Evolutionary conservation across 805 yeast species (phyloP), one percentile per base, ranked within the genome.

Genomic region (Torulaspora indica): DNA sequence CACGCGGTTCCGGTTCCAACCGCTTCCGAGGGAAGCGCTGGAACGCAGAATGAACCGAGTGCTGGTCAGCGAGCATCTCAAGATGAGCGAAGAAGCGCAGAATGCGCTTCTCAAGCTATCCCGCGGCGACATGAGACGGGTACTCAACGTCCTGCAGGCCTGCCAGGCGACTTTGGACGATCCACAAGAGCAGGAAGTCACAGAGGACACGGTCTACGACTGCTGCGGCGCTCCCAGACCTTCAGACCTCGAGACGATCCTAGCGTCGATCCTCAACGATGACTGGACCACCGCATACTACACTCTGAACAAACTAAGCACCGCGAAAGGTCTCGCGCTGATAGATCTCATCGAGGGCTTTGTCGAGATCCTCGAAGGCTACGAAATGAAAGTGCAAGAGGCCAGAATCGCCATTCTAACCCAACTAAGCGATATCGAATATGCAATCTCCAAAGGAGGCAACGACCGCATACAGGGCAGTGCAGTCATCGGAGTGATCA

Each of bases 171-270:
- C 95, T 1, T 60, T 77, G 14, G 79, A 77, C 27, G 61, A 63
- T 23, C 68, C 66, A 18, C 72, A 60, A 6, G 67, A 67, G 2
- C 78, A 73, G 27, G 78, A 76, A 39, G 83, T 93, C 32, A 76
- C 82, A 23, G 77, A 75, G 24, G 81, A 79, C 43, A 82, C 85
- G 80, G 81, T 93, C 29, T 93, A 87, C 63, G 96, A 90, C 51
- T 90, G 97, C 62, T 82, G 93, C 25, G 99, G 99, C 1, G 90
- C 95, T 1, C 98, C 98, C 3, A 85, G 85, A 51, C 98, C 98
- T 1, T 75, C 73, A 31, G 96, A 90, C 53, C 75, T 93, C 18
- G 85, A 85, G 55, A 70, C 79, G 0, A 81, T 89, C 4, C 68
- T 93, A 47, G 83, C 82, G 50, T 77, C 95, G 4, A 79, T 91